Evolutionary conservation across 2,329 filamentous ascomycete species (phyloP).

Genomic region (Xylariomycetidae sp.): DNA sequence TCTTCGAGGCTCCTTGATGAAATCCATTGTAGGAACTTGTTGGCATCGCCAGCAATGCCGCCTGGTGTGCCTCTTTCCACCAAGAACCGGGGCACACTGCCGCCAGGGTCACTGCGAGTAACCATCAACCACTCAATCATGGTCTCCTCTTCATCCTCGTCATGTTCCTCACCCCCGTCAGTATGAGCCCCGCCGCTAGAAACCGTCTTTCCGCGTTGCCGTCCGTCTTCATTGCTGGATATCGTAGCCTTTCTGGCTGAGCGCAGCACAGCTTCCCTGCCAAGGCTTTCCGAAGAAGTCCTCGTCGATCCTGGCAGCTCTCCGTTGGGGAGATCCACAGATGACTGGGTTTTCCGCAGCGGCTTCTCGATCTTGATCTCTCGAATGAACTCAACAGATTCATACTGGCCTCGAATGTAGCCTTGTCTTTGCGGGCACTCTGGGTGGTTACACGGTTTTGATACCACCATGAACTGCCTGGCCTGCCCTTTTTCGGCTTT

Average conservation of each 20-base stretch:
- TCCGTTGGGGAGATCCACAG: slow-evolving; percentile 34
- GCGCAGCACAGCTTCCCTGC: slow-evolving; percentile 37
- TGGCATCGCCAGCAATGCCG: slow-evolving; percentile 72
- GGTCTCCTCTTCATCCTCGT: slow-evolving; percentile 30
- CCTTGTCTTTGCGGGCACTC: slow-evolving; percentile 64
- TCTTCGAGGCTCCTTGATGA: slow-evolving; percentile 33
- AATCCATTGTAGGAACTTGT: slow-evolving; percentile 76
- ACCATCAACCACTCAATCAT: slow-evolving; percentile 87
- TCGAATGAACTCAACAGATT: slow-evolving; percentile 85
- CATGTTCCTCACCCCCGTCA: slow-evolving; percentile 6
- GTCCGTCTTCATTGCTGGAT: slow-evolving; percentile 27
- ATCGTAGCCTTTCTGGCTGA: slow-evolving; percentile 28
- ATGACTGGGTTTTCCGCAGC: slow-evolving; percentile 36
- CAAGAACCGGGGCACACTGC: slow-evolving; percentile 82
- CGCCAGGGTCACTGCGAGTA: slow-evolving; percentile 80
- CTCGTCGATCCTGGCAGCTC: slow-evolving; percentile 22
- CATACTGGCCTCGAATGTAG: slow-evolving; percentile 79
- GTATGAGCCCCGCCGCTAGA: slow-evolving; percentile 23
- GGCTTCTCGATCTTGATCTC: slow-evolving; percentile 61
- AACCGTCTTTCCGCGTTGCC: slow-evolving; percentile 21
- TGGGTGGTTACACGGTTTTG: slow-evolving; percentile 74
- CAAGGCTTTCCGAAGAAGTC: slow-evolving; percentile 21
- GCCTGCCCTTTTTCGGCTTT: slow-evolving; percentile 23
- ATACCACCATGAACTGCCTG: slow-evolving; percentile 79
- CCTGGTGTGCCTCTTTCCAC: slow-evolving; percentile 83